Percentiles rank a stretch among this genome's conserved stretches.
Conservation (phyloP, 768 basidiomycete genomes). For the Chalciporus chontae region DNA sequence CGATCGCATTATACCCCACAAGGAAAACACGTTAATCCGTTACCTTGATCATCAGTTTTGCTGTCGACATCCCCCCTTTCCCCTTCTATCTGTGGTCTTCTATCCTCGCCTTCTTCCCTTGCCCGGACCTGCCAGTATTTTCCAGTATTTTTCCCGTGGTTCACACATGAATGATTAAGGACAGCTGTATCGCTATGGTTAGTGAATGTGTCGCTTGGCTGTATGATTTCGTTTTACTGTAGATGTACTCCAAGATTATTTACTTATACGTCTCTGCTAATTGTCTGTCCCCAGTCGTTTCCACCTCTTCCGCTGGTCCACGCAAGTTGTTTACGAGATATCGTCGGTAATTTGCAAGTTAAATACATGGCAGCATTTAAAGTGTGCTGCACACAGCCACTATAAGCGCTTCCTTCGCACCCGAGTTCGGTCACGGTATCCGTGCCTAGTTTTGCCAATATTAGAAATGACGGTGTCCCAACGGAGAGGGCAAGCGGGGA, state of each 20-base stretch:
- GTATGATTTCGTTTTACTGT: constrained; percentile 29
- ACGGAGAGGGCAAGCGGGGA: background rate
- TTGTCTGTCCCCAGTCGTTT: constrained; percentile 17
- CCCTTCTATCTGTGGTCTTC: constrained; percentile 18
- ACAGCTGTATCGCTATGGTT: constrained; percentile 33
- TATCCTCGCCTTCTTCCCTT: constrained; percentile 16
- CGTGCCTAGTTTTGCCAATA: constrained; percentile 9
- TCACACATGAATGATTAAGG: constrained; percentile 21
- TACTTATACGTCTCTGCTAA: constrained; percentile 33
- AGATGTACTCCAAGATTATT: constrained; percentile 33
- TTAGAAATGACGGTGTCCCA: background rate
- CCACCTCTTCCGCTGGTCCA: constrained; percentile 11
- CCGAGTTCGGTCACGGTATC: constrained; percentile 20
- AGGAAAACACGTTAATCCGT: constrained; percentile 46
- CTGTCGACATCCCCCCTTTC: constrained; percentile 9
- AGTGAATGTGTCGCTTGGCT: constrained; percentile 18
- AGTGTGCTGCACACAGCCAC: constrained; percentile 31
- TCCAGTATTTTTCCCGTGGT: constrained; percentile 25
- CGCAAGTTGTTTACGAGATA: constrained; percentile 23
- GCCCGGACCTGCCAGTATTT: constrained; percentile 29
- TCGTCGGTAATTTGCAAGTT: constrained; percentile 19
- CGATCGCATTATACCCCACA: constrained; percentile 37
- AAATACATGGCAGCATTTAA: constrained; percentile 28
- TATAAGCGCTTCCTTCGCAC: constrained; percentile 13
- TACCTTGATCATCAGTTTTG: constrained; percentile 37